Base-by-base conservation (phyloP, 768 basidiomycete species). In the Boletellus sp. region DNA sequence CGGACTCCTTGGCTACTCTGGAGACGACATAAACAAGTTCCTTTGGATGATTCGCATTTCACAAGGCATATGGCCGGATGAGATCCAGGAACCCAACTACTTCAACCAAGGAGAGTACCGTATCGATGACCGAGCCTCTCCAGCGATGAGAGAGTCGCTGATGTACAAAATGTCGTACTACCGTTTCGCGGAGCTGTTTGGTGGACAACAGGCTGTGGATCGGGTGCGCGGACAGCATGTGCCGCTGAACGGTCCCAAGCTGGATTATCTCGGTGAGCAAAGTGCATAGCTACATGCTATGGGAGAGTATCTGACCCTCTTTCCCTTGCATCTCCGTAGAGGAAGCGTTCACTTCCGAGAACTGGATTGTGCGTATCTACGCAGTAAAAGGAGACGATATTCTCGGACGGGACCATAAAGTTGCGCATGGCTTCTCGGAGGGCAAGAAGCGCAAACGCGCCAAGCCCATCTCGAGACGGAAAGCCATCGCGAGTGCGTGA, bases 91-190 rank as follows among this genome's bases (percentile, higher is more conserved):
- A 71, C 79, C 84, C 33, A 87, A 88, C 66, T 99, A 90, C 74
- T 99, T 99, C 72, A 98, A 88, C 0, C 74, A 86, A 13, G 96
- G 96, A 39, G 96, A 98, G 65, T 99, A 98, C 72, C 83, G 85
- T 50, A 77, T 99, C 36, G 96, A 97, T 62, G 90, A 89, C 23
- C 72, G 73, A 41, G 96, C 96, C 42, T 83, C 88, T 0, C 72
- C 79, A 1, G 72, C 93, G 12, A 99, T 99, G 96, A 90, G 78
- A 73, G 86, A 96, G 64, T 90, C 91, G 62, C 73, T 99, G 71
- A 96, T 99, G 95, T 98, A 98, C 74, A 98, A 98, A 77, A 93
- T 97, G 93, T 90, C 87, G 15, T 98, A 95, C 68, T 97, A 95
- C 65, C 81, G 94, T 83, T 98, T 94, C 74, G 72, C 80, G 45